These are phyloP conservation scores for Neospora caninum DNA, from an alignment of 169 alveolate species.

Conservation along the genomic window DNA sequence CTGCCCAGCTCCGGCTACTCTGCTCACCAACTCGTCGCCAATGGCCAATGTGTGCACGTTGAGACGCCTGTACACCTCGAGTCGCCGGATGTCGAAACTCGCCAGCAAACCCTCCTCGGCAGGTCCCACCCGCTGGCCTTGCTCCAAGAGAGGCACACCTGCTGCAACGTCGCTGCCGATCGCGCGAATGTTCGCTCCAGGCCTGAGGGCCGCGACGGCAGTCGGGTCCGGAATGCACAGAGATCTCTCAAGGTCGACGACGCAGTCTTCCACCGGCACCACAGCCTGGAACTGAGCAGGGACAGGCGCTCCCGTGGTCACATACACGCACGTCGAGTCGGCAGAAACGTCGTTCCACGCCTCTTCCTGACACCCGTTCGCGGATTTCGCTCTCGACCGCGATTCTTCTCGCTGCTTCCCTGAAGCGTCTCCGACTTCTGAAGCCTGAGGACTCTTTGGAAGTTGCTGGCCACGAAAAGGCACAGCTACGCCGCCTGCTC, in stretches of 20 bases:
- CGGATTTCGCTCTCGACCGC: no score
- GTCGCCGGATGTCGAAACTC: background rate
- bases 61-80: constrained; percentile 12
- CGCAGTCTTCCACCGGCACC: constrained; percentile 14
- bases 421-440: no score
- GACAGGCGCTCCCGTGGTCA: constrained; percentile 29
- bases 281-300: background rate
- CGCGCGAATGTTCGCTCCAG: constrained; percentile 7
- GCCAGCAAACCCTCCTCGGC: constrained; percentile 23
- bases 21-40: constrained; percentile 12
- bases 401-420: no score
- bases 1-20: background rate
- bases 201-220: background rate
- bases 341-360: no score
- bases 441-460: no score
- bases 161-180: constrained; percentile 21
- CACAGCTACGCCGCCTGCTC: background rate
- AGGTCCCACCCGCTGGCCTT: constrained; percentile 21
- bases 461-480: no score
- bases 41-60: constrained; percentile 24
- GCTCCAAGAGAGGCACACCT: background rate
- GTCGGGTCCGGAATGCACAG: background rate
- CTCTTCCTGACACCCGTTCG: no score
- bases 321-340: constrained; percentile 12
- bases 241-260: background rate